Conservation (phyloP, 2,329 filamentous ascomycete species). For the Cryphonectria carpinicola region DNA sequence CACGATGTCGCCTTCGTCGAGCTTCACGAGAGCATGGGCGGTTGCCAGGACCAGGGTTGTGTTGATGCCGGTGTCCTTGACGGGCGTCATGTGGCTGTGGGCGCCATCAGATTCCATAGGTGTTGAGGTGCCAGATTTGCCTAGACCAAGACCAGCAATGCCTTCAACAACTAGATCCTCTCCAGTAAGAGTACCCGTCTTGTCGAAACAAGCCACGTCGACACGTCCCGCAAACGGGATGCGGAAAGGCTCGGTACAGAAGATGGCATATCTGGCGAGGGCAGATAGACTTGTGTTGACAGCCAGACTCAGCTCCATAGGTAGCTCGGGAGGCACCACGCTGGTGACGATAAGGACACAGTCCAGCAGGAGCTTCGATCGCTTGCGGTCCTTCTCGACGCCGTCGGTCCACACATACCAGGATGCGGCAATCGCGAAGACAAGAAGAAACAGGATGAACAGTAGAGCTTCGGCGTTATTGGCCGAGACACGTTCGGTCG, state of each 20-base stretch:
- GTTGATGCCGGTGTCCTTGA: constrained; percentile 72
- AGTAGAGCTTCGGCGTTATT: constrained; percentile 96
- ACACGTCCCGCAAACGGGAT: constrained; percentile 96
- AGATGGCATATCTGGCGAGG: constrained; percentile 93
- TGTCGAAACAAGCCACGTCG: constrained; percentile 97
- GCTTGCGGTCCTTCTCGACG: constrained; percentile 90
- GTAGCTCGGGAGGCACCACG: constrained; percentile 96
- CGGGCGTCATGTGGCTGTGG: constrained; percentile 75
- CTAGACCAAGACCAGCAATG: constrained; percentile 84
- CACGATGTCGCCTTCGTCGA: constrained; percentile 96
- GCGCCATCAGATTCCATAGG: constrained; percentile 76
- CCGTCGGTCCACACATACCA: constrained; percentile 99
- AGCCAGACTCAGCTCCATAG: constrained; percentile 96
- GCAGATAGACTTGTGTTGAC: constrained; percentile 97
- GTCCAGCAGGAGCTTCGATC: constrained; percentile 94
- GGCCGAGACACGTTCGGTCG: constrained; percentile 96
- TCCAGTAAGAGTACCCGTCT: constrained; percentile 94
- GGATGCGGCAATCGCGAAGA: constrained; percentile 95
- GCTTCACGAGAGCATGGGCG: constrained; percentile 91
- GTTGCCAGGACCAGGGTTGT: constrained; percentile 93
- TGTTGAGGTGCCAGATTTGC: constrained; percentile 62
- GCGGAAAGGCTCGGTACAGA: constrained; percentile 97
- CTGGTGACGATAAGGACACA: constrained; percentile 98
- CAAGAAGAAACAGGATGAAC: constrained; percentile 94
- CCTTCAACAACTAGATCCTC: constrained; percentile 97